Evolutionary conservation across 1,284 basidiomycete species (phyloP).

Genomic region (Cystobasidium slooffiae): DNA sequence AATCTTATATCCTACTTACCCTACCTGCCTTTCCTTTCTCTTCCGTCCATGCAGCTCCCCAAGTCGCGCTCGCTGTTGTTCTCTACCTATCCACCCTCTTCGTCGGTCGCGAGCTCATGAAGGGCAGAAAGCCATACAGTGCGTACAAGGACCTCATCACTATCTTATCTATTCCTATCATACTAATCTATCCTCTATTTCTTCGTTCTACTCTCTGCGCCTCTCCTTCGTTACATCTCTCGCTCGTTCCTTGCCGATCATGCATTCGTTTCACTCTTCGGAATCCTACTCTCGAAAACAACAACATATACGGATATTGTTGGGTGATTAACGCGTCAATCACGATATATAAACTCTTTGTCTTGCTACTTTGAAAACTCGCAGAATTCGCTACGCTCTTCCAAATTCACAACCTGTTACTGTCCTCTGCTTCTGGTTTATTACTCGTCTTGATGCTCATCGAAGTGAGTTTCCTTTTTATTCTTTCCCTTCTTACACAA

Average conservation of each 20-base stretch:
- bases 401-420: slow-evolving; percentile 87
- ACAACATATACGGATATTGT: no score
- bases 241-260: background rate
- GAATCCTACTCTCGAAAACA: background rate
- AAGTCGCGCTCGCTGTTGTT: slow-evolving; percentile 39
- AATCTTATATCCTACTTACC: background rate
- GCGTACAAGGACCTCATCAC: slow-evolving; percentile 30
- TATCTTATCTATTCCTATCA: background rate
- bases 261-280: background rate
- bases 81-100: slow-evolving; percentile 60
- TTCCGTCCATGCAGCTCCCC: slow-evolving; percentile 13
- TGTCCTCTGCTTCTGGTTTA: slow-evolving; percentile 79
- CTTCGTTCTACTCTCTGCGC: background rate
- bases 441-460: slow-evolving; percentile 86
- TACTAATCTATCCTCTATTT: background rate
- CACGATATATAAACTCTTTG: background rate
- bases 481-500: no score
- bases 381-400: slow-evolving; percentile 82
- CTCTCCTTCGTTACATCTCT: background rate
- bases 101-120: slow-evolving; percentile 83
- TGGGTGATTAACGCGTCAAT: no score
- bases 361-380: background rate
- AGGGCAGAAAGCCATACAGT: slow-evolving; percentile 56
- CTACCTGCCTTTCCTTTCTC: background rate
- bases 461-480: slow-evolving; percentile 64